Evolutionary conservation across 2,329 filamentous ascomycete species (phyloP).

Genomic region (Celoporthe dispersa): DNA sequence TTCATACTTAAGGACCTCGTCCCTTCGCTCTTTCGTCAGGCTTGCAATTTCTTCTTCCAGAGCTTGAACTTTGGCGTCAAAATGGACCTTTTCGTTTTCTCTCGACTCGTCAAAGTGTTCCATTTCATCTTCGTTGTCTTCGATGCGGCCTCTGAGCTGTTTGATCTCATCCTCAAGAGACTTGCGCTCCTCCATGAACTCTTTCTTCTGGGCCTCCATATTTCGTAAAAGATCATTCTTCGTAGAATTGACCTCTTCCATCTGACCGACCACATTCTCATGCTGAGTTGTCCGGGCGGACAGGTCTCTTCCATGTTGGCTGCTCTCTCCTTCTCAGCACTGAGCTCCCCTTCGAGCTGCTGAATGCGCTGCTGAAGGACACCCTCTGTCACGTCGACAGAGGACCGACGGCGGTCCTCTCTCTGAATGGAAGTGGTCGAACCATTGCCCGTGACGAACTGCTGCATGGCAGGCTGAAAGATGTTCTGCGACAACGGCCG

Average conservation of each 20-base stretch:
- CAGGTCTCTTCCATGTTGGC: constrained; percentile 73
- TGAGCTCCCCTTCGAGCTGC: constrained; percentile 78
- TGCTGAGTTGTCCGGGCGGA: constrained; percentile 60
- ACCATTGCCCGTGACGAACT: constrained; percentile 54
- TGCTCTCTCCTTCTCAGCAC: constrained; percentile 70
- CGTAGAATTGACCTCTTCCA: constrained; percentile 86
- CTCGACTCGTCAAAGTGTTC: constrained; percentile 82
- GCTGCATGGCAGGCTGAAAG: constrained; percentile 55
- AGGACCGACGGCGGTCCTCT: constrained; percentile 50
- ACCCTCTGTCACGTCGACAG: constrained; percentile 43
- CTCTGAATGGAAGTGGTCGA: constrained; percentile 53
- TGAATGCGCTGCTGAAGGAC: constrained; percentile 52
- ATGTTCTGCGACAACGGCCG: constrained; percentile 58
- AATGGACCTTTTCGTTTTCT: constrained; percentile 76
- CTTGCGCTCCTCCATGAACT: constrained; percentile 84
- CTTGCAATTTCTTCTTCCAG: constrained; percentile 75
- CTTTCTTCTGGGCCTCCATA: constrained; percentile 87
- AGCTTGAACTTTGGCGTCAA: constrained; percentile 69
- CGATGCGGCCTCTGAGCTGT: constrained; percentile 74
- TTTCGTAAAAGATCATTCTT: constrained; percentile 95
- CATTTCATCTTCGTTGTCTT: constrained; percentile 91
- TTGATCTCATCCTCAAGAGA: constrained; percentile 81
- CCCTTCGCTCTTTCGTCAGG: constrained; percentile 59
- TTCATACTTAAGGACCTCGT: constrained; percentile 61
- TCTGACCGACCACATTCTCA: constrained; percentile 66